Evolutionary conservation across 805 yeast species (phyloP).

Genomic region (Isabelozyma pseudorhagii): DNA sequence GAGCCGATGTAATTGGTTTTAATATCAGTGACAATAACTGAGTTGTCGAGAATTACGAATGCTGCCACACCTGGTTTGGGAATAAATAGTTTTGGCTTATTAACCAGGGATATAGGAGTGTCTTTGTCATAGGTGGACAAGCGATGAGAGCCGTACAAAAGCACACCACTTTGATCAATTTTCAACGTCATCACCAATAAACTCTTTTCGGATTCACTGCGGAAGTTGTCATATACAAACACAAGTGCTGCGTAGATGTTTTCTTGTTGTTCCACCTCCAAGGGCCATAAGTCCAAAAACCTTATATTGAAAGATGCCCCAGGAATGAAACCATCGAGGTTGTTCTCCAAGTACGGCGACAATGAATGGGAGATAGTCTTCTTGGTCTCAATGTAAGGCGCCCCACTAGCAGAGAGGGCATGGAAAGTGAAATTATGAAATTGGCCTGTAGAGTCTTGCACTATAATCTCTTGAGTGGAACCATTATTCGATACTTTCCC

Average conservation of each 20-base stretch:
- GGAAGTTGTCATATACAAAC: slow-evolving; percentile 13
- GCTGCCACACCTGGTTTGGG: slow-evolving; percentile 62
- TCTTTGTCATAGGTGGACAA: slow-evolving; percentile 41
- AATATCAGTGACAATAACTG: slow-evolving; percentile 66
- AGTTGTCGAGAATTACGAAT: slow-evolving; percentile 54
- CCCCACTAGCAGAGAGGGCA: slow-evolving; percentile 24
- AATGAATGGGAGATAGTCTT: slow-evolving; percentile 30
- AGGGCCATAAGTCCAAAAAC: slow-evolving; percentile 61
- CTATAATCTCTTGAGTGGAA: slow-evolving; percentile 34
- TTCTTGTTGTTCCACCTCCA: slow-evolving; percentile 27
- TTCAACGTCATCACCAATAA: slow-evolving; percentile 53
- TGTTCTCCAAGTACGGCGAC: slow-evolving; percentile 23
- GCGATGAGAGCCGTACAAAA: slow-evolving; percentile 63
- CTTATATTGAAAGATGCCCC: slow-evolving; percentile 47
- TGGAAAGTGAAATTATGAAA: slow-evolving; percentile 29
- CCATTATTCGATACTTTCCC: slow-evolving; percentile 54
- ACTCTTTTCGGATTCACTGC: slow-evolving; percentile 17
- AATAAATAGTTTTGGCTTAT: slow-evolving; percentile 48
- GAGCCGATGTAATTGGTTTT: slow-evolving; percentile 29
- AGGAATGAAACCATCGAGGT: slow-evolving; percentile 41
- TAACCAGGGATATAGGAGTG: slow-evolving; percentile 4
- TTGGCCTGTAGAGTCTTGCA: slow-evolving; percentile 46
- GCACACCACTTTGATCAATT: slow-evolving; percentile 48
- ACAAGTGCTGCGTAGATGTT: slow-evolving; percentile 43
- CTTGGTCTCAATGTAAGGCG: slow-evolving; percentile 21